Percentiles rank a stretch among this genome's conserved stretches.
Evolutionary conservation across 257 asterid species (phyloP).

Genomic region (Nicotiana paniculata): DNA sequence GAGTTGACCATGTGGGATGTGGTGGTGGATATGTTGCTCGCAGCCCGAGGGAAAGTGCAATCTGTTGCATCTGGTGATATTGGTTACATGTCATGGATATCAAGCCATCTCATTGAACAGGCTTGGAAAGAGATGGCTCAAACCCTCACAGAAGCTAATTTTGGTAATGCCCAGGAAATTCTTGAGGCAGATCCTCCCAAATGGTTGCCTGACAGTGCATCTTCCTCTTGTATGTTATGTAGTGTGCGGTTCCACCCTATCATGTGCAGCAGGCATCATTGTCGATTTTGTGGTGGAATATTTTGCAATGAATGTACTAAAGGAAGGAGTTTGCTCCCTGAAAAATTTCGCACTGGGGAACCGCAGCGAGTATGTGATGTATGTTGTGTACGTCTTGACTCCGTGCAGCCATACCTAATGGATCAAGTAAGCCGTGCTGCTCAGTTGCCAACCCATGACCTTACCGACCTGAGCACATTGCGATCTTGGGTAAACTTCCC

Average conservation of each 20-base stretch:
- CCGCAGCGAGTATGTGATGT: conserved; percentile 97
- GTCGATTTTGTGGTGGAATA: conserved; percentile 92
- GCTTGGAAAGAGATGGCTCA: conserved; percentile 98
- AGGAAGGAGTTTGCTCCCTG: conserved; percentile 91
- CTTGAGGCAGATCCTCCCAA: conserved; percentile 91
- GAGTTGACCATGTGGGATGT: conserved; percentile 99
- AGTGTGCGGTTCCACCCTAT: conserved; percentile 85
- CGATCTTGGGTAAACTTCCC: conserved; percentile 99
- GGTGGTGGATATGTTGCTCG: conserved; percentile 84
- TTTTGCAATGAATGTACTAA: conserved; percentile 82
- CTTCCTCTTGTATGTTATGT: conserved; percentile 92
- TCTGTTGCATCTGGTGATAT: conserved; percentile 74
- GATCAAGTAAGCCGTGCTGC: conserved; percentile 89
- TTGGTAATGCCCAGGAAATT: conserved; percentile 56
- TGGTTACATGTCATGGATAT: conserved; percentile 54
- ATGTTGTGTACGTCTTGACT: conserved; percentile 82
- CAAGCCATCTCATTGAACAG: conserved; percentile 67
- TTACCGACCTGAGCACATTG: conserved; percentile 92
- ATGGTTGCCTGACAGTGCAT: conserved; percentile 94
- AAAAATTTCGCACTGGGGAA: conserved; percentile 57
- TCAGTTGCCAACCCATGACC: conserved; percentile 82
- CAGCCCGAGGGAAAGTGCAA: conserved; percentile 79
- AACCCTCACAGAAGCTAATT: conserved; percentile 73
- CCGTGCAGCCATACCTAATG: conserved; percentile 87
- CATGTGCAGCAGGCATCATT: conserved; percentile 97